Evolutionary conservation across 1,284 basidiomycete species (phyloP), one percentile per base, ranked within the genome.

Genomic region (Rhodotorula sp.): DNA sequence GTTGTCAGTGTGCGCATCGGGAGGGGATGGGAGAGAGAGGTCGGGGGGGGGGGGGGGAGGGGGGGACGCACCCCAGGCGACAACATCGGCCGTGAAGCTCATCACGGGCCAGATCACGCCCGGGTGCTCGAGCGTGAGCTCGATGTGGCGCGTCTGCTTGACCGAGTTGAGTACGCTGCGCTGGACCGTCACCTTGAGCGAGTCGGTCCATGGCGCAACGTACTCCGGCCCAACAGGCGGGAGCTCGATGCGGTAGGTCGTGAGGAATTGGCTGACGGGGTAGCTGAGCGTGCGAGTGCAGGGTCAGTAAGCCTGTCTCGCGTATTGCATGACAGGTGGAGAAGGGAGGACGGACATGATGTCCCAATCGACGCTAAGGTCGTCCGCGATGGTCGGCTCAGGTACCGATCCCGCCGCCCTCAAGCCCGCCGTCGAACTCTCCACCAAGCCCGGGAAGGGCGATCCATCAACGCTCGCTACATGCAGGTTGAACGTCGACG

Each of bases 101-200:
- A 99, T 86, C 2, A 92, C 93, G 8, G 91, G 90, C 93, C 93
- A 95, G 71, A 95, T 94, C 44, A 94, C 82, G 19, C 89, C 90
- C 3, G 92, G 91, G 82, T 97, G 94, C 57, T 87, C 83, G 57
- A 97, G 85, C 57, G 85, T 83, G 44, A 98, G 80, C 10, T 87
- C 89, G 62, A 98, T 81, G 61, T 84, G 87, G 67, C 94, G 85
- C 4, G 89, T 91, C 7, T 87, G 87, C n/a, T 86, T 85, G 25
- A 80, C 81, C 19, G 83, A 73, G 77, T 91, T 86, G 34, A 88
- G 80, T 25, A 82, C 81, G 72, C 90, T 88, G 65, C 90, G 86
- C n/a, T 86, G 79, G 3, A 89, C 87, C 0, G 83, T 82, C 27
- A 94, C 84, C 5, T 80, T 84, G 80, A 94, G 91, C 34, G 79